Percentiles rank a stretch among this genome's conserved stretches.
Evolutionary conservation across 345 rosid genomes (phyloP).

Genomic region (Mercurialis annua): DNA sequence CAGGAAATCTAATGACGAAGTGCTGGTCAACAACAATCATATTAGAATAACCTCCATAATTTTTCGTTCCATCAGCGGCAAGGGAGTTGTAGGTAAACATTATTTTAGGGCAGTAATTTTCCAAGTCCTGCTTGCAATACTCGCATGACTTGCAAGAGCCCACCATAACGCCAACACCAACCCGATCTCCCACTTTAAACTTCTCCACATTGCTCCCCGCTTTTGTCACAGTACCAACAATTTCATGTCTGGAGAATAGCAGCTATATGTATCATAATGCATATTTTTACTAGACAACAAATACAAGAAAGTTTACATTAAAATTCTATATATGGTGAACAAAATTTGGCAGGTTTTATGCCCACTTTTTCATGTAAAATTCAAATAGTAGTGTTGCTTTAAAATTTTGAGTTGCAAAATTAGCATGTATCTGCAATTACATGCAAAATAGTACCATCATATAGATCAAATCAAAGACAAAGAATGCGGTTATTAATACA

Average conservation of each 20-base stretch:
- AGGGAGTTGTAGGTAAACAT: slow-evolving; percentile 54
- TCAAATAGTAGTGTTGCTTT: too few species aligned
- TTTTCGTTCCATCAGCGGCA: slow-evolving; percentile 52
- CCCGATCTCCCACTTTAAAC: slow-evolving; percentile 64
- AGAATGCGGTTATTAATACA: too few species aligned
- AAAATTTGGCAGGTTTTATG: too few species aligned
- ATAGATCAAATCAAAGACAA: too few species aligned
- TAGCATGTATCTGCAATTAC: too few species aligned
- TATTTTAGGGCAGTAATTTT: slow-evolving; percentile 62
- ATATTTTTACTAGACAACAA: background rate
- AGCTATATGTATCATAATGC: slow-evolving; percentile 3
- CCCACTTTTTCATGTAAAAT: too few species aligned
- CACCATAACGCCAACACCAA: slow-evolving; percentile 76
- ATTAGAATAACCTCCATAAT: slow-evolving; percentile 76
- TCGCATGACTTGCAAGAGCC: slow-evolving; percentile 73
- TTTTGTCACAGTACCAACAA: slow-evolving; percentile 64
- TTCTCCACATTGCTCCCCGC: slow-evolving; percentile 60
- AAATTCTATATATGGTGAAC: too few species aligned
- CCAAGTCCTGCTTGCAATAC: slow-evolving; percentile 62
- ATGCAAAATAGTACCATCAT: too few species aligned
- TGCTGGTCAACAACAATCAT: slow-evolving; percentile 65
- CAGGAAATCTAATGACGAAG: slow-evolving; percentile 63
- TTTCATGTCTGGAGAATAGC: slow-evolving; percentile 62
- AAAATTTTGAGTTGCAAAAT: too few species aligned
- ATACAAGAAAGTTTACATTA: background rate